Evolutionary conservation across 805 yeast genomes (phyloP).

Genomic region (Schwanniomyces yamadae): DNA sequence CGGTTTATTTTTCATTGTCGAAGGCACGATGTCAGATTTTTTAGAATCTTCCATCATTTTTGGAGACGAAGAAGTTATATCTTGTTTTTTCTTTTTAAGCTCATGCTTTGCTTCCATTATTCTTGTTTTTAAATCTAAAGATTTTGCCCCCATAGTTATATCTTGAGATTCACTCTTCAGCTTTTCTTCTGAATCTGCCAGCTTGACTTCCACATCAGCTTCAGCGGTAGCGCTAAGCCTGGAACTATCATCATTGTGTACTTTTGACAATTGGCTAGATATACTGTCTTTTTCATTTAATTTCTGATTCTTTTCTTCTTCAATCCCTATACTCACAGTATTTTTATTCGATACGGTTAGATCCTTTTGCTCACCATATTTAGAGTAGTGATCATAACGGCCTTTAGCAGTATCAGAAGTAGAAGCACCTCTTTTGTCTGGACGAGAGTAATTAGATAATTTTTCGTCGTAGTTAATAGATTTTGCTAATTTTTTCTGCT

Average conservation of each 20-base stretch:
- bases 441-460: constrained; percentile 10
- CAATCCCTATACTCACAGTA: neutral
- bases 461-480: constrained; percentile 20
- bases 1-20: neutral
- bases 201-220: neutral
- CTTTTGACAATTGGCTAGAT: neutral
- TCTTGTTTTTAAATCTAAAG: constrained; percentile 7
- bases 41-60: neutral
- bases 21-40: neutral
- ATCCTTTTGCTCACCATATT: constrained; percentile 12
- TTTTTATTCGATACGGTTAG: neutral
- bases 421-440: constrained; percentile 10
- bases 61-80: neutral
- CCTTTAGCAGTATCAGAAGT: constrained; percentile 16
- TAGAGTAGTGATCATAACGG: constrained; percentile 34
- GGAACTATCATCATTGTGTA: neutral
- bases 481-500: constrained; percentile 4
- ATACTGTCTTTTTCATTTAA: neutral
- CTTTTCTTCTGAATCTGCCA: neutral
- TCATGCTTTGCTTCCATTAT: constrained; percentile 9
- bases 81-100: constrained; percentile 7
- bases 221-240: neutral
- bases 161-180: neutral
- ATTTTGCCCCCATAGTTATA: constrained; percentile 2
- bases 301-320: constrained; percentile 6